Evolutionary conservation across 257 asterid species (phyloP), one percentile per base, ranked within the genome.

Genomic region (Gentiana straminea): DNA sequence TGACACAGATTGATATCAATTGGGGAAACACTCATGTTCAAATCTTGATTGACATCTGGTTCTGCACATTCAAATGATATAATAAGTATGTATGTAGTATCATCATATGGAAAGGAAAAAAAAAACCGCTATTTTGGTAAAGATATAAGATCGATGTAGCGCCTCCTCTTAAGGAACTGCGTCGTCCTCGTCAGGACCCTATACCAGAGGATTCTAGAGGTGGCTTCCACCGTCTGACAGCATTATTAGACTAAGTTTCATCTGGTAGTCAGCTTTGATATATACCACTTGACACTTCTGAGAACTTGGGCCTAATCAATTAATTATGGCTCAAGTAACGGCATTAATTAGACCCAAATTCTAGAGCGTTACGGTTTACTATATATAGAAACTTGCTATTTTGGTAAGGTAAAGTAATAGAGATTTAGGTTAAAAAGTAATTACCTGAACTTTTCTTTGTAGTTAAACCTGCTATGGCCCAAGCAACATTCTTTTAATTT

Each of bases 391-490:
- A 55, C 52, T 35, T 7, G 39, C 13, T 24, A 33, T 33, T 35
- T 39, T 52, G 9, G 12, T 24, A 33, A 44, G 3, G n/a, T 35
- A 51, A n/a, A n/a, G 57, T 65, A 39, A 58, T 38, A 33, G 0
- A n/a, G 13, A 33, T 50, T 37, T 11, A 53, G 56, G 54, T 38
- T 24, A 58, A 46, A 64, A 52, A 53, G 8, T 41, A 51, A 45
- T 7, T 70, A 92, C 99, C 99, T 69, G 89, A 68, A 54, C 62
- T 57, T 60, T 62, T 75, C 70, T 75, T 84, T 56, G 63, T 45
- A 34, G 89, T 65, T 59, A 87, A 70, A 60, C 95, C 67, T 57
- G 89, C 79, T 62, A 81, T 73, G 63, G 97, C 97, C 95, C 95
- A 89, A 66, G 97, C 73, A 64, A 81, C 79, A 65, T 80, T 92